Base-by-base conservation (phyloP, 2,329 filamentous ascomycete species). In the Clonostachys rhizophaga region DNA sequence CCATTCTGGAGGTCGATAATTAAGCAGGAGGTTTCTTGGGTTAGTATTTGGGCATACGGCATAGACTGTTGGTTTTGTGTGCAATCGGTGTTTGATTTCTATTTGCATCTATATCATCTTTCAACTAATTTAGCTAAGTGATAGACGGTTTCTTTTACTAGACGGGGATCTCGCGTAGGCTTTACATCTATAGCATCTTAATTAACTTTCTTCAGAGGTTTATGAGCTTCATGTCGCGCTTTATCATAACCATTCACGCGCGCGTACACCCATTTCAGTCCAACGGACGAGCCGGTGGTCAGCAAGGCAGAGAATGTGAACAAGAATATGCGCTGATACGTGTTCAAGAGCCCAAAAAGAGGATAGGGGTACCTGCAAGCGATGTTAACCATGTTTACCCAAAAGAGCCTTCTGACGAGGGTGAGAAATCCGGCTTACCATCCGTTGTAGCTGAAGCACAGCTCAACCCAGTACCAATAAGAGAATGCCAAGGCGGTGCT, bases 381-480 rank as follows among this genome's bases (percentile, higher is more conserved):
- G 30, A 9, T 8, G 43, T 30, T 12, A 16, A 18, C 24, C 16
- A 16, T 16, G 16, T 16, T 16, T 16, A 16, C 16, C 16, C 16
- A 16, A 16, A 16, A 16, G n/a, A 12, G n/a, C 20, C 40, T 8
- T 20, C 8, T 13, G 24, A 42, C 10, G 12, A 16, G 16, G 14
- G 11, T 33, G 16, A 11, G 34, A 30, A 24, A 18, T 12, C 3
- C 6, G 67, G 67, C 78, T 62, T 60, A 83, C 80, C 73, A 79
- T 58, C 84, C 81, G 56, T 90, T 90, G 49, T 78, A 70, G 41
- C 72, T 72, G 56, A 79, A 87, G 67, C 86, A 90, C 20, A 81
- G 73, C 64, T 91, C 86, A 20, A 90, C 79, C 87, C 87, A 91
- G 52, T 78, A 77, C 86, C 86, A 91, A 63, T 91, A 91, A 4